These are phyloP conservation scores for Botryotinia calthae DNA, from an alignment of 2,329 filamentous ascomycete genomes.

Conservation along the genomic window DNA sequence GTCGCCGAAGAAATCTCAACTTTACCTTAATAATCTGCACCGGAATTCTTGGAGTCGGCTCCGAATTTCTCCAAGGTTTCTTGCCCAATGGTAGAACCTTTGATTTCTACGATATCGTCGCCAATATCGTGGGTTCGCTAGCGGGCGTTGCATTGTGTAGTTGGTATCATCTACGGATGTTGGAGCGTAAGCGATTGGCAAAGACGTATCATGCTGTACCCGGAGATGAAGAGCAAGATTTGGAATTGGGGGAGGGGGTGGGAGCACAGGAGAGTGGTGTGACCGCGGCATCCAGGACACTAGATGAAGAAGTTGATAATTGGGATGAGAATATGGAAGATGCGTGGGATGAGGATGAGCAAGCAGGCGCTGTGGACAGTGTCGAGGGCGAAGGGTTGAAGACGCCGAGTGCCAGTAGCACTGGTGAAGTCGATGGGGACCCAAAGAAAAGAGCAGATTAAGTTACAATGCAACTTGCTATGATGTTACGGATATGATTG, in stretches of 20 bases:
- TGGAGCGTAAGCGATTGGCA: conserved; percentile 76
- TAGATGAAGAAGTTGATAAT: conserved; percentile 85
- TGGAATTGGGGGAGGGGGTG: conserved; percentile 69
- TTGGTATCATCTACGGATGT: conserved; percentile 95
- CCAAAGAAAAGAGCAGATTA: conserved; percentile 37
- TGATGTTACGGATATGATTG: conserved; percentile 24
- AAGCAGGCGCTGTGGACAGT: conserved; percentile 28
- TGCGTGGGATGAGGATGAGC: conserved; percentile 59
- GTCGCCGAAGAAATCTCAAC: conserved; percentile 79
- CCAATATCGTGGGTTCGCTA: conserved; percentile 79
- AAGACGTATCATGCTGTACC: conserved; percentile 71
- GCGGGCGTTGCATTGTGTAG: conserved; percentile 70
- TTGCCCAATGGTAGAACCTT: conserved; percentile 70
- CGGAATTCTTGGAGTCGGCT: conserved; percentile 65
- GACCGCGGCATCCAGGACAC: conserved; percentile 43
- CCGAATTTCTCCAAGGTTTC: conserved; percentile 71
- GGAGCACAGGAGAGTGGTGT: conserved; percentile 64
- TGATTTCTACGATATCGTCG: conserved; percentile 81
- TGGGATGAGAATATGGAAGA: conserved; percentile 83
- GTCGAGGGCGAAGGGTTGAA: conserved; percentile 36
- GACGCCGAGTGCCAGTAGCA: conserved; percentile 40
- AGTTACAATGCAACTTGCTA: conserved; percentile 30
- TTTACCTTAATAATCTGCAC: conserved; percentile 81
- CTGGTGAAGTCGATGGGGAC: conserved; percentile 36
- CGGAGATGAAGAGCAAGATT: conserved; percentile 58